Evolutionary conservation across 805 yeast genomes (phyloP).

Genomic region (Blastobotrys terrestris): DNA sequence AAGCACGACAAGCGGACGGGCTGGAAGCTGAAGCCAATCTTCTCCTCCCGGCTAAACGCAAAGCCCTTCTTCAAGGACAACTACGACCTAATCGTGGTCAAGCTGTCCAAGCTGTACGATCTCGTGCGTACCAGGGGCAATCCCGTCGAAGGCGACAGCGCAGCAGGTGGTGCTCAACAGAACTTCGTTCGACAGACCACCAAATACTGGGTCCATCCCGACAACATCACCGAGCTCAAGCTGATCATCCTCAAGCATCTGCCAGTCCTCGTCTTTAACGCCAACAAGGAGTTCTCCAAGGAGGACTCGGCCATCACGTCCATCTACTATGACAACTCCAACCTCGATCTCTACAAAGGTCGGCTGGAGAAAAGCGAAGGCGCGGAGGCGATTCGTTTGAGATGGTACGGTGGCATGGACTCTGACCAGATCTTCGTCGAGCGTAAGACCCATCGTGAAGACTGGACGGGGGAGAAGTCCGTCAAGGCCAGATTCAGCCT

Average conservation of each 20-base stretch:
- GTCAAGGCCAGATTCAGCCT: slow-evolving; percentile 94
- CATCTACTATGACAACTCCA: slow-evolving; percentile 86
- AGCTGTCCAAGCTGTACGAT: slow-evolving; percentile 83
- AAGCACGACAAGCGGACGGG: slow-evolving; percentile 91
- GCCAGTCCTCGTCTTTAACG: slow-evolving; percentile 94
- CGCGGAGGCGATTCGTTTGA: slow-evolving; percentile 94
- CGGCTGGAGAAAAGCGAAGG: slow-evolving; percentile 95
- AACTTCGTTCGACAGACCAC: slow-evolving; percentile 98
- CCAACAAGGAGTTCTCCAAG: slow-evolving; percentile 89
- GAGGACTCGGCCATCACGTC: slow-evolving; percentile 97
- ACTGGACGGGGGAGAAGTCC: slow-evolving; percentile 99
- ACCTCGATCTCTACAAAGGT: slow-evolving; percentile 88
- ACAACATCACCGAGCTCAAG: slow-evolving; percentile 93
- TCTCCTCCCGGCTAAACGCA: slow-evolving; percentile 85
- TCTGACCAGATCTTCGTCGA: slow-evolving; percentile 91
- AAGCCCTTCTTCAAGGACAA: slow-evolving; percentile 96
- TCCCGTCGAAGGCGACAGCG: slow-evolving; percentile 88
- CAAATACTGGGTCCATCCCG: slow-evolving; percentile 99
- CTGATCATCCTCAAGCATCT: slow-evolving; percentile 86
- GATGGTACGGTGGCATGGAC: slow-evolving; percentile 99
- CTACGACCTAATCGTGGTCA: slow-evolving; percentile 82
- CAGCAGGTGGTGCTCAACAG: slow-evolving; percentile 98
- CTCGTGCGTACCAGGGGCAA: slow-evolving; percentile 93
- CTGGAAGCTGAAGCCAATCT: slow-evolving; percentile 79
- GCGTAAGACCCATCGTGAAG: slow-evolving; percentile 97